Evolutionary conservation across 352 stramenopile genomes (phyloP), one percentile per base, ranked within the genome.

Genomic region (Globisporangium alternatum): DNA sequence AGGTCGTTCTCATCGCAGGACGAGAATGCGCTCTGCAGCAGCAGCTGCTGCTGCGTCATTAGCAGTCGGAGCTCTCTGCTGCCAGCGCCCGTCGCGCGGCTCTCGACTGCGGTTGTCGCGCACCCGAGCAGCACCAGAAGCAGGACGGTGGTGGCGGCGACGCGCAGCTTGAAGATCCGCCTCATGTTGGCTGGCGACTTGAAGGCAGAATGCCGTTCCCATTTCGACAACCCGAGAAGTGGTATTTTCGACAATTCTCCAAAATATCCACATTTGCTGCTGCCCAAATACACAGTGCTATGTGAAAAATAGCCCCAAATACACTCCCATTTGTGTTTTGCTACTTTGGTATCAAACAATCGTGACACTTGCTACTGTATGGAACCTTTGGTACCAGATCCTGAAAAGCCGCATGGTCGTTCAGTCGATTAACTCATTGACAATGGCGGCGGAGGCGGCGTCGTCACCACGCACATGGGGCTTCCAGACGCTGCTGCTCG

Each of bases 1-100:
- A 95, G 62, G 52, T 67, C 68, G 10, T 59, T 62, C 57, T 93
- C 84, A 45, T 87, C 76, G 30, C 83, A 91, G 0, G 49, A 33
- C 21, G 45, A 5, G 12, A 41, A 41, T 41, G 58, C 28, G 25
- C 57, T 56, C 22, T 45, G 44, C 39, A 21, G 17, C 39, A 39
- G 35, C 22, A 13, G 49, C 51, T 41, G 47, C 12, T 15, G 37
- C 9, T 56, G 41, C 10, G 30, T 28, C 31, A 43, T 5, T 2
- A 64, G n/a, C 13, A 64, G 33, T 7, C 35, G 21, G 13, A 31
- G 54, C 2, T 25, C 35, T 31, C 39, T 54, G 31, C 28, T 25
- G 8, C 12, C 3, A 12, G 6, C 22, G 12, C 13, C 10, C 1
- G 7, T 48, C 25, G 28, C 53, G 56, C 33, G 12, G 55, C 22